These are phyloP conservation scores for Teunomyces panamensis DNA, from an alignment of 805 yeast species.

Conservation along the genomic window DNA sequence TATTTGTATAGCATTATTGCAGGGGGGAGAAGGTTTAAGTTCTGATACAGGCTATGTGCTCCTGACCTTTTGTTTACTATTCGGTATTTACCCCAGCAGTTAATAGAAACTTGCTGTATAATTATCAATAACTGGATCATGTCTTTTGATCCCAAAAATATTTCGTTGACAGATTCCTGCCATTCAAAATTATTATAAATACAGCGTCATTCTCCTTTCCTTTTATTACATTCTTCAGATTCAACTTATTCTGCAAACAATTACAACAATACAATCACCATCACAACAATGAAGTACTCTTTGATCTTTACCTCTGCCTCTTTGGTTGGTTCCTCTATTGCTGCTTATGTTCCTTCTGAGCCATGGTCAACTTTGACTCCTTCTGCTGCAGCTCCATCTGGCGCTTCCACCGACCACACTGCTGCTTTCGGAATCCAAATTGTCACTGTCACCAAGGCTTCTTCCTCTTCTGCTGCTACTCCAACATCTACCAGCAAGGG, in stretches of 20 bases:
- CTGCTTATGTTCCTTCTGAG: conserved; percentile 42
- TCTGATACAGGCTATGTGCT: not conserved
- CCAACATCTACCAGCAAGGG: conserved; percentile 20
- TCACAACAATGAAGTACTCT: conserved; percentile 19
- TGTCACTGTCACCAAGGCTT: conserved; percentile 43
- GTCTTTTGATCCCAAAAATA: not conserved
- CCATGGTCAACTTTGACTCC: conserved; percentile 34
- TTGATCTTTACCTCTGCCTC: conserved; percentile 27
- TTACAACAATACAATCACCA: not conserved
- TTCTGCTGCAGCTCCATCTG: conserved; percentile 20
- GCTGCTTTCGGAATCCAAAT: conserved; percentile 68
- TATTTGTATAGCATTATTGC: not conserved
- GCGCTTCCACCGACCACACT: conserved; percentile 49
- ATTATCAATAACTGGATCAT: not conserved
- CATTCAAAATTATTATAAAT: not conserved
- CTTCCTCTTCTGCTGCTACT: conserved; percentile 28
- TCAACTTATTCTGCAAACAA: not conserved
- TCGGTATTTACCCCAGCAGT: not conserved
- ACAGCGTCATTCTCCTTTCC: not conserved
- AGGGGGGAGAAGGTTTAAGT: not conserved
- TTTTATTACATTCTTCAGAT: not conserved
- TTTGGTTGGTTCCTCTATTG: conserved; percentile 47
- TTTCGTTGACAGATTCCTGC: not conserved
- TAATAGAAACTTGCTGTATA: not conserved
- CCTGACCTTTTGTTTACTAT: not conserved